Base-by-base conservation (phyloP, 225 moss, liverwort and hornwort genomes). In the Marchantia polymorpha region DNA sequence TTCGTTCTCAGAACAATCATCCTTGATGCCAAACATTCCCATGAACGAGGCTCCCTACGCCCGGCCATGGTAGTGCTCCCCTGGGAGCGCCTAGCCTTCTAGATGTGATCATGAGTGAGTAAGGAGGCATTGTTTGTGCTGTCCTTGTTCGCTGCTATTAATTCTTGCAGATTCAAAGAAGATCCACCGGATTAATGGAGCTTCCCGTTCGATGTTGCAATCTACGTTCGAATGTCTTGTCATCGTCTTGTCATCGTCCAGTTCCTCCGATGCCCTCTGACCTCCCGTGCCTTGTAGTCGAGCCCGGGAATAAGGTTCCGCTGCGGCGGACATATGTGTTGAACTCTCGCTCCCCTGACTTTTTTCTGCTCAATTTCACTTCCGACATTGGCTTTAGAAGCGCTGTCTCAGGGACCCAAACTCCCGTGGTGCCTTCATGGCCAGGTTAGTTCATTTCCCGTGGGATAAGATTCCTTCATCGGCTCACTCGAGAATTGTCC, bases 41-140 rank as follows among this genome's bases (percentile, higher is more conserved):
- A 17, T 70, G 47, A 22, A 70, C 29, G 61, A 7, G 61, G 61
- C n/a, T 17, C 15, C 17, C 68, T 16, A 46, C 29, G 8, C 16
- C 17, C 16, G 46, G 5, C 6, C 47, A 69, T 39, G 46, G 31
- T 69, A 46, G 16, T 39, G 46, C 39, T 39, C 39, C 3, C 39
- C 12, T 69, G 19, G 27, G 65, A 29, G 29, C 65, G 65, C 29
- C 11, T 72, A 22, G 72, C 23, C 52, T 23, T 25, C 12, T 72
- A 74, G 52, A 30, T 55, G 54, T 54, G 74, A 55, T 74, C 74
- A 74, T 74, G 74, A 74, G 74, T 27, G 55, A 74, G 27, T 55
- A 19, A 74, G 74, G 74, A 74, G 52, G 74, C 22, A 7, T 15
- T 14, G 55, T 54, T 30, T 72, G n/a, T 23, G 72, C 51, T 72